A percentile compares a stretch with the other conserved stretches of the same genome.
Conservation (phyloP, 371 early-diverging fungal species). For the Mortierella sp. region DNA sequence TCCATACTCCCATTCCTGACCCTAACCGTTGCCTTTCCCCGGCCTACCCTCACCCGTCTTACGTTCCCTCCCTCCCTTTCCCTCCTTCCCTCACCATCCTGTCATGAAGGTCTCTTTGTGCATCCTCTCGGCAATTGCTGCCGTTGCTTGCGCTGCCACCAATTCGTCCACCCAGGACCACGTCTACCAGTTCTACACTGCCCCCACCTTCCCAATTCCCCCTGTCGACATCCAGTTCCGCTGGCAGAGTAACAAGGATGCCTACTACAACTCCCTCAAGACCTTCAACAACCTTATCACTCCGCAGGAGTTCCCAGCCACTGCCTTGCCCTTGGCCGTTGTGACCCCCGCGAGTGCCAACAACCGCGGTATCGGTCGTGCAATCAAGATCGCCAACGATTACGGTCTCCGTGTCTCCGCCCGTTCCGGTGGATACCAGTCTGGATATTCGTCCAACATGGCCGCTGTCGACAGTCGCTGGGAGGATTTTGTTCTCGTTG, state of each 20-base stretch:
- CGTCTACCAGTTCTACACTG: constrained; percentile 20
- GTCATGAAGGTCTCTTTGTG: constrained; percentile 21
- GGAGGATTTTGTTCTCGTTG: constrained; percentile 45
- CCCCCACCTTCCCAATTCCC: constrained; percentile 6
- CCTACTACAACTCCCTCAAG: constrained; percentile 23
- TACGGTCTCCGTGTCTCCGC: constrained; percentile 49
- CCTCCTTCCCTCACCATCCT: background rate
- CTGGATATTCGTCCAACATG: constrained; percentile 53
- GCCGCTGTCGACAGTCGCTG: constrained; percentile 32
- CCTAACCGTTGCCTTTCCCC: background rate
- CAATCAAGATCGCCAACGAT: constrained; percentile 25
- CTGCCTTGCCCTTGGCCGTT: constrained; percentile 37
- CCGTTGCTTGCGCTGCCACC: constrained; percentile 14
- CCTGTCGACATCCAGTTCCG: constrained; percentile 22
- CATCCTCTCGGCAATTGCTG: constrained; percentile 14
- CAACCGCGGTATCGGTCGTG: constrained; percentile 30
- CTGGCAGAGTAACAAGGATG: constrained; percentile 19
- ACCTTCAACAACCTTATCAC: constrained; percentile 34
- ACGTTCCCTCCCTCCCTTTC: background rate
- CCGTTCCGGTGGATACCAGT: constrained; percentile 49
- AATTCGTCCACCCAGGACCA: constrained; percentile 4
- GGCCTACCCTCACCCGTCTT: background rate
- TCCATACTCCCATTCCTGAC: constrained; percentile 1
- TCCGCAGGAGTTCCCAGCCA: constrained; percentile 21
- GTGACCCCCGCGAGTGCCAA: constrained; percentile 33